A percentile compares a stretch with the other conserved stretches of the same genome.
Evolutionary conservation across 805 yeast genomes (phyloP).

Genomic region (Metschnikowia lunata): DNA sequence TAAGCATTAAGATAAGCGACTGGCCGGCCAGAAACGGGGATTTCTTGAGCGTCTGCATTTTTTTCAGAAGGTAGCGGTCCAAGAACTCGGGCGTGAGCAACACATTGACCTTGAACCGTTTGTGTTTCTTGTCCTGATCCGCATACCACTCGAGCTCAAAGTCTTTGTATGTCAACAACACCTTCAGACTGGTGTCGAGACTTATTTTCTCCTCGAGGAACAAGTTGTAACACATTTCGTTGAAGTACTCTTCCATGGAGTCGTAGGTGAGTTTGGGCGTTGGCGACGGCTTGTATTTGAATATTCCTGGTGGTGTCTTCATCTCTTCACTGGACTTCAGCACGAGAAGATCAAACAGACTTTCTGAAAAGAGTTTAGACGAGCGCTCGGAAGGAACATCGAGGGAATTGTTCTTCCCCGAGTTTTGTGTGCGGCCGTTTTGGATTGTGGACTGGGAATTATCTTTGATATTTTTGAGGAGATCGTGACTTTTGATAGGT

Average conservation of each 20-base stretch:
- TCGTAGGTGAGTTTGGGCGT: slow-evolving; percentile 46
- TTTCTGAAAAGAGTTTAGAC: too few relatives aligned
- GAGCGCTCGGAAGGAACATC: too few relatives aligned
- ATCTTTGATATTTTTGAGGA: too few relatives aligned
- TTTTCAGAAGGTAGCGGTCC: slow-evolving; percentile 46
- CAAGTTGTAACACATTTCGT: slow-evolving; percentile 56
- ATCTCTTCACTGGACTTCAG: background rate
- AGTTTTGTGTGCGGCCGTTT: background rate
- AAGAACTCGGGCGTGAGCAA: slow-evolving; percentile 46
- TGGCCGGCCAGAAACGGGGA: slow-evolving; percentile 58
- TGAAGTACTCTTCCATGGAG: slow-evolving; percentile 47
- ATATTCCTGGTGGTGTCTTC: slow-evolving; percentile 25
- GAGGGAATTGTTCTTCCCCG: too few relatives aligned
- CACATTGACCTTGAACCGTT: slow-evolving; percentile 40
- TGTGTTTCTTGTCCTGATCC: slow-evolving; percentile 39
- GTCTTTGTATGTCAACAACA: slow-evolving; percentile 34
- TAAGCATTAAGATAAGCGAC: slow-evolving; percentile 51
- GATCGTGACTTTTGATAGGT: too few relatives aligned
- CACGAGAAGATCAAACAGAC: too few relatives aligned
- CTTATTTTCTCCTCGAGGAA: slow-evolving; percentile 55
- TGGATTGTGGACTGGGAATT: background rate
- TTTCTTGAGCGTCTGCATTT: slow-evolving; percentile 48
- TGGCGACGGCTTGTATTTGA: slow-evolving; percentile 29
- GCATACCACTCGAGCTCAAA: slow-evolving; percentile 50
- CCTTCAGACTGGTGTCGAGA: slow-evolving; percentile 35